Conservation (phyloP, 2,329 filamentous ascomycete genomes). For the Cordyceps pruinosa region DNA sequence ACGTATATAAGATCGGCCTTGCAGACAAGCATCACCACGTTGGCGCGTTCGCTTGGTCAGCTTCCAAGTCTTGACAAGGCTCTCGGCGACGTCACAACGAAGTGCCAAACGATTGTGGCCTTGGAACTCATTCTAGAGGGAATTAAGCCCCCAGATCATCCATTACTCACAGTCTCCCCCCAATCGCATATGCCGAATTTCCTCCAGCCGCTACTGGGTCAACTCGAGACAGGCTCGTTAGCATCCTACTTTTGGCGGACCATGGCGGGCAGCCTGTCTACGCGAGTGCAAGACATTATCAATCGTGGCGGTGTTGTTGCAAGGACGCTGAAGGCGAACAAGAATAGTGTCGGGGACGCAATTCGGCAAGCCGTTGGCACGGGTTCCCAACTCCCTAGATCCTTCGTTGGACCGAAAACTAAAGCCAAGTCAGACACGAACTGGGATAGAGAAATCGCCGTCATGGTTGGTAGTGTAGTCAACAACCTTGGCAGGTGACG, state of each 20-base stretch:
- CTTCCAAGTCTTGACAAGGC: constrained; percentile 77
- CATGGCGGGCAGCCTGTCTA: constrained; percentile 68
- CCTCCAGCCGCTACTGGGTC: constrained; percentile 62
- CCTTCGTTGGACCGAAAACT: constrained; percentile 34
- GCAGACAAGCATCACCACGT: constrained; percentile 67
- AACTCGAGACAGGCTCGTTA: constrained; percentile 82
- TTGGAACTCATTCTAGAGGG: constrained; percentile 69
- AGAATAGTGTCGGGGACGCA: constrained; percentile 65
- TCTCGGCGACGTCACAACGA: constrained; percentile 70
- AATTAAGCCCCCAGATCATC: constrained; percentile 62
- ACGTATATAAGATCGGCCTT: constrained; percentile 75
- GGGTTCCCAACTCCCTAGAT: constrained; percentile 63
- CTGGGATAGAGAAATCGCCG: constrained; percentile 89
- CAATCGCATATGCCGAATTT: constrained; percentile 43
- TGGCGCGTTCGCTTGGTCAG: constrained; percentile 70
- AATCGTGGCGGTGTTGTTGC: constrained; percentile 76
- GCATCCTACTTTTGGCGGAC: constrained; percentile 92
- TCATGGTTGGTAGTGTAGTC: constrained; percentile 85
- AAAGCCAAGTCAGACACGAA: constrained; percentile 41
- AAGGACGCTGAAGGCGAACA: constrained; percentile 70
- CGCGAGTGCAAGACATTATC: constrained; percentile 77
- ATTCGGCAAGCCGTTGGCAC: constrained; percentile 76
- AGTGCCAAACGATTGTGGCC: constrained; percentile 88
- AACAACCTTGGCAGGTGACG: constrained; percentile 41
- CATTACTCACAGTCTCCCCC: constrained; percentile 42